phyloP scores from a whole-genome alignment of 2,329 filamentous ascomycete genomes.

The Pezizomycotina sp. region DNA sequence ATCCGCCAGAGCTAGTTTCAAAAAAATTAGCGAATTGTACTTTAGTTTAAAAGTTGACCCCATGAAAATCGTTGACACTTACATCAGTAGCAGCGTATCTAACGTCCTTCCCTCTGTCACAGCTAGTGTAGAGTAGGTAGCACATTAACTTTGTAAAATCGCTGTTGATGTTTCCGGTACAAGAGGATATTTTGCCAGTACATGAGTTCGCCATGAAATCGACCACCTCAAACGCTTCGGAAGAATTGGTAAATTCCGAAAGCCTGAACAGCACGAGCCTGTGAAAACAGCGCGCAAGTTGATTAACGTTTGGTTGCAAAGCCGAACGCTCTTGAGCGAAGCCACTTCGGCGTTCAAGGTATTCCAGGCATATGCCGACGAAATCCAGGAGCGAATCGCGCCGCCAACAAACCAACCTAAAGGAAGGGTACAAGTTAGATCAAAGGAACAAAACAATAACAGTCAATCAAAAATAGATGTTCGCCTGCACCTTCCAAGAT shows the following conservation, averaged over 20 bases:
- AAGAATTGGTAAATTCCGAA: slow-evolving; percentile 60
- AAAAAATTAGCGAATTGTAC: background rate
- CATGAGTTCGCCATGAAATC: slow-evolving; percentile 66
- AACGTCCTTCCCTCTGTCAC: slow-evolving; percentile 50
- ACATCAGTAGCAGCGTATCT: slow-evolving; percentile 57
- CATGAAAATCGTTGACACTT: slow-evolving; percentile 1
- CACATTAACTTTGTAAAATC: slow-evolving; percentile 72
- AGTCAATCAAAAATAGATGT: background rate
- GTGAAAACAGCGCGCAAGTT: slow-evolving; percentile 64
- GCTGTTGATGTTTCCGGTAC: slow-evolving; percentile 59
- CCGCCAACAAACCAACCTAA: slow-evolving; percentile 76
- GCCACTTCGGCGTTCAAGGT: slow-evolving; percentile 71
- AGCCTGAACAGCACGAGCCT: slow-evolving; percentile 61
- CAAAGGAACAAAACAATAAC: background rate
- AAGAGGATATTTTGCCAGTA: slow-evolving; percentile 95
- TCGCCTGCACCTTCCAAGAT: slow-evolving; percentile 54
- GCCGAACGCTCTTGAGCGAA: slow-evolving; percentile 72
- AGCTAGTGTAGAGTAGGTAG: slow-evolving; percentile 80
- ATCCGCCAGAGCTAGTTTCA: slow-evolving; percentile 54
- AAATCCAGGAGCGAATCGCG: slow-evolving; percentile 69
- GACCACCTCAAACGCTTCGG: slow-evolving; percentile 45
- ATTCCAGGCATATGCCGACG: slow-evolving; percentile 67
- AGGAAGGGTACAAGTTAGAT: background rate
- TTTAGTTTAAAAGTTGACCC: too few relatives aligned
- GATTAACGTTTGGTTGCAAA: slow-evolving; percentile 69